These are phyloP conservation scores for Rosellinia necatrix DNA, from an alignment of 2,329 filamentous ascomycete genomes.

Conservation along the genomic window DNA sequence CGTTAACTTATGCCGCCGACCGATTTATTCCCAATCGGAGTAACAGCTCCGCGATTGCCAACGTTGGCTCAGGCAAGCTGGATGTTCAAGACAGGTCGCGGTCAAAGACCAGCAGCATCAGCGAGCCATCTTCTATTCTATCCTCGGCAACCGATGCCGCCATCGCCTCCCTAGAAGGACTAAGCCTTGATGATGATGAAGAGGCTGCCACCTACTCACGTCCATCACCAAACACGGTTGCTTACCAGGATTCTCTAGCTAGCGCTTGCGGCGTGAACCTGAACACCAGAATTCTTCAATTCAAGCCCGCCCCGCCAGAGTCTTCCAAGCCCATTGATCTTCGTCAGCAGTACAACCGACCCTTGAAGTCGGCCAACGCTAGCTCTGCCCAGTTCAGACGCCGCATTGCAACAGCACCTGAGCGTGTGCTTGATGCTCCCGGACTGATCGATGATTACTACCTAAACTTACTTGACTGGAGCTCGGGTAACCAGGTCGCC, in stretches of 20 bases:
- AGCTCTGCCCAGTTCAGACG: constrained; percentile 85
- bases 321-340: constrained; percentile 98
- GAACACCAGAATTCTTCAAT: constrained; percentile 94
- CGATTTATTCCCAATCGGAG: constrained; percentile 95
- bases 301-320: constrained; percentile 97
- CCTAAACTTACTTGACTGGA: constrained; percentile 98
- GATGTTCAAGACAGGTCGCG: constrained; percentile 71
- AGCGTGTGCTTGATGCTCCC: constrained; percentile 94
- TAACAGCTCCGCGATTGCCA: constrained; percentile 85
- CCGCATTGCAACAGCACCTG: constrained; percentile 90
- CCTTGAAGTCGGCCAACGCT: constrained; percentile 76
- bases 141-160: constrained; percentile 81
- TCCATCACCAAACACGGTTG: constrained; percentile 82
- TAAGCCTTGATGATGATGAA: constrained; percentile 75
- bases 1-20: constrained; percentile 79
- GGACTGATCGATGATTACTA: constrained; percentile 99
- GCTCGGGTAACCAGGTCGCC: constrained; percentile 94
- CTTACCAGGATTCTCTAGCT: constrained; percentile 90
- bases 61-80: constrained; percentile 81
- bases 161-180: constrained; percentile 75
- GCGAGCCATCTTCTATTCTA: constrained; percentile 76
- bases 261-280: constrained; percentile 90
- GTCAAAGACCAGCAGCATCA: constrained; percentile 71
- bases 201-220: constrained; percentile 73
- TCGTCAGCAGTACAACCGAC: constrained; percentile 96